phyloP scores from a whole-genome alignment of 1,284 basidiomycete species.

The Ceratobasidium sp. region DNA sequence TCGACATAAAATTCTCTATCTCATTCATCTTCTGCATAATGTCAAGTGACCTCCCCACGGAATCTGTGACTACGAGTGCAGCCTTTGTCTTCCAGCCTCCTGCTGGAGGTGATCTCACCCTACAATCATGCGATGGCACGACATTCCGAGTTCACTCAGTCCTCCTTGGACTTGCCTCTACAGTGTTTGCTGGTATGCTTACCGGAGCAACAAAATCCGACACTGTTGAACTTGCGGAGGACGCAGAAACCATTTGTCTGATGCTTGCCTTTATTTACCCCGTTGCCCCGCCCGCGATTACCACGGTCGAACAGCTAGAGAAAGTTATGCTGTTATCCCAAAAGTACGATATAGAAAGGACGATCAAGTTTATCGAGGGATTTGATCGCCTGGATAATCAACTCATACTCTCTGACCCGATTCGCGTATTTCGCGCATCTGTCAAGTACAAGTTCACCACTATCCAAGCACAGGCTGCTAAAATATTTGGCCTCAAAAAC shows the following conservation, averaged over 20 bases:
- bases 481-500: not conserved
- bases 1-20: no score
- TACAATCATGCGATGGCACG: slow-evolving; percentile 18
- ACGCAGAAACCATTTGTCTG: slow-evolving; percentile 17
- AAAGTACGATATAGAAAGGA: slow-evolving; percentile 16
- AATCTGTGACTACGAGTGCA: no score
- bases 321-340: slow-evolving; percentile 2
- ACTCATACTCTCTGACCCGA: not conserved
- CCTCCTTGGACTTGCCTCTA: slow-evolving; percentile 22
- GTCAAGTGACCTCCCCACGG: no score
- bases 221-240: slow-evolving; percentile 17
- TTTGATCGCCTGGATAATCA: not conserved
- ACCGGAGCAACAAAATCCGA: not conserved
- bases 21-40: no score
- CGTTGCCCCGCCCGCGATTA: not conserved
- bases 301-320: slow-evolving; percentile 2
- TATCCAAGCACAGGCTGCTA: slow-evolving; percentile 2
- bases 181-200: slow-evolving; percentile 19
- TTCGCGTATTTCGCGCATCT: not conserved
- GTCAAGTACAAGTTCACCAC: not conserved
- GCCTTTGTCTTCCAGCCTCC: slow-evolving; percentile 29
- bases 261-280: slow-evolving; percentile 32
- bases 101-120: slow-evolving; percentile 17
- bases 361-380: not conserved
- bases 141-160: slow-evolving; percentile 18